Evolutionary conservation across 306 rosid species (phyloP).

Genomic region (Cicer chorassanicum): DNA sequence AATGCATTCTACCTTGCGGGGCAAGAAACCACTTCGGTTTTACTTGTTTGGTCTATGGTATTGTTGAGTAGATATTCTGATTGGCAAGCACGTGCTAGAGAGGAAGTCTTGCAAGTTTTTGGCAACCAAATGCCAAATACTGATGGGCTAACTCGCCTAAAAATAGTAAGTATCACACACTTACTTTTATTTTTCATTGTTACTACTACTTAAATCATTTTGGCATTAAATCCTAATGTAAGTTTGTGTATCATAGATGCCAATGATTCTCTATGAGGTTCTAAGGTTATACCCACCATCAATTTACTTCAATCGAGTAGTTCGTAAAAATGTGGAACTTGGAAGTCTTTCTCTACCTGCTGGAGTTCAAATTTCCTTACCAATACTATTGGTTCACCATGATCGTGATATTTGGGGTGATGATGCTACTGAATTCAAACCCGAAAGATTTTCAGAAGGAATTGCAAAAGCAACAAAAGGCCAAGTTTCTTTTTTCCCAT

Average conservation of each 20-base stretch:
- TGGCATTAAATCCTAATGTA: background rate
- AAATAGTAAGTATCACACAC: constrained; percentile 34
- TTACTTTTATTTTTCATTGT: too few relatives aligned
- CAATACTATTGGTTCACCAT: constrained; percentile 12
- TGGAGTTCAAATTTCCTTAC: background rate
- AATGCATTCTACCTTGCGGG: constrained; percentile 64
- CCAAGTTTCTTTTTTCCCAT: constrained; percentile 7
- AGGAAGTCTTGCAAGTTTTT: constrained; percentile 52
- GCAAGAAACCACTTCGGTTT: constrained; percentile 60
- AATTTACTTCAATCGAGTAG: constrained; percentile 4
- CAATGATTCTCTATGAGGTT: constrained; percentile 10
- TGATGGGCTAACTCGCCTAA: constrained; percentile 20
- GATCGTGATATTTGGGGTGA: constrained; percentile 6
- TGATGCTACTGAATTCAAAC: constrained; percentile 14
- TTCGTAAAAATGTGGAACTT: background rate
- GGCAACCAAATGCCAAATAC: constrained; percentile 17
- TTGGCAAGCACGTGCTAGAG: constrained; percentile 67
- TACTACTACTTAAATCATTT: background rate
- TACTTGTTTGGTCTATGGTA: constrained; percentile 63
- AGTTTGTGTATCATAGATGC: background rate
- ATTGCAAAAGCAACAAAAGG: constrained; percentile 13
- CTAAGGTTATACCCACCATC: background rate
- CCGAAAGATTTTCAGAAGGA: constrained; percentile 9
- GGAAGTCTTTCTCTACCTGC: background rate
- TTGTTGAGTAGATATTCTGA: constrained; percentile 47